Conservation (phyloP, 495 filamentous ascomycete genomes). For the Podospora conica region DNA sequence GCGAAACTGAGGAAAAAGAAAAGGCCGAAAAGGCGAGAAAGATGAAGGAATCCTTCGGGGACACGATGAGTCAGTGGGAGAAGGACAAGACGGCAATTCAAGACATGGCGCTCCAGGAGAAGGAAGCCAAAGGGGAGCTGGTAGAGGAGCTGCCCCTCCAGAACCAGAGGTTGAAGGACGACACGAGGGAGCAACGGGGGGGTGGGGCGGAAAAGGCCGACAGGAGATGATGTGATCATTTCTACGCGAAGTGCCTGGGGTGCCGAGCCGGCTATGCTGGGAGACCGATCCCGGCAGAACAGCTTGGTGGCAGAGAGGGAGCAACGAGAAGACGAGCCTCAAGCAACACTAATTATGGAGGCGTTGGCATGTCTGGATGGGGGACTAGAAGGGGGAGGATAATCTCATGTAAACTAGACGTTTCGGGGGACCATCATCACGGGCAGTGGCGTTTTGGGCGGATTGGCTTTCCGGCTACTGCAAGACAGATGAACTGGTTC, state of each 20-base stretch:
- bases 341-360: conserved; percentile 3
- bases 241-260: neutral
- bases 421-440: conserved; percentile 2
- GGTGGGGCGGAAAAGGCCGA: neutral
- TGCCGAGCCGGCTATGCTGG: neutral
- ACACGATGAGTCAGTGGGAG: conserved; percentile 68
- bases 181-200: neutral
- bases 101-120: conserved; percentile 55
- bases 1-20: conserved; percentile 68
- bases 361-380: neutral
- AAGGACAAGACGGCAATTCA: conserved; percentile 72
- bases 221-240: neutral
- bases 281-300: neutral
- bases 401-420: conserved; percentile 17
- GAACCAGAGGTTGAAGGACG: conserved; percentile 2
- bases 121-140: conserved; percentile 17
- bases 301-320: neutral
- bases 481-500: conserved; percentile 8
- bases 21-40: conserved; percentile 57
- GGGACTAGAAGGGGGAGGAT: conserved; percentile 12
- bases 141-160: conserved; percentile 6
- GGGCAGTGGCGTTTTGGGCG: conserved; percentile 18
- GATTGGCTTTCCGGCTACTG: neutral
- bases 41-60: conserved; percentile 65
- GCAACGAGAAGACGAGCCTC: neutral